Conservation (phyloP, 768 basidiomycete species). For the Dioszegia crocea region DNA sequence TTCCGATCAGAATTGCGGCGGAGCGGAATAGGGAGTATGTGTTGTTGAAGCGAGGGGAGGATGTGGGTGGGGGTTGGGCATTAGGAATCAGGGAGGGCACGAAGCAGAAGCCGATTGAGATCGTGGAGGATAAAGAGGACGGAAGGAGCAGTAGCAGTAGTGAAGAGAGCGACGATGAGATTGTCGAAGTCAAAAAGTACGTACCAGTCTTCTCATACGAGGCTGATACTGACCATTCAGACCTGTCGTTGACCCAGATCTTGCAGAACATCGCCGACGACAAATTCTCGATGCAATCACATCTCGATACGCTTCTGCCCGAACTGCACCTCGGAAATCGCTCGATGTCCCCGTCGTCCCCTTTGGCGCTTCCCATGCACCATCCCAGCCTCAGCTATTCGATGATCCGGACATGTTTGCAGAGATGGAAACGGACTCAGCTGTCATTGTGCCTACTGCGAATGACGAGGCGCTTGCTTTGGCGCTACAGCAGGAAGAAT, state of each 20-base stretch:
- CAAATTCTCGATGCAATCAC: slow-evolving; percentile 47
- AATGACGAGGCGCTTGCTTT: slow-evolving; percentile 41
- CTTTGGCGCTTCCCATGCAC: slow-evolving; percentile 24
- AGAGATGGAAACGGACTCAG: slow-evolving; percentile 11
- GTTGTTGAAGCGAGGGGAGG: slow-evolving; percentile 85
- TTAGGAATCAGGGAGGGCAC: slow-evolving; percentile 87
- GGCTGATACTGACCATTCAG: neutral
- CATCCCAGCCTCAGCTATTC: slow-evolving; percentile 3
- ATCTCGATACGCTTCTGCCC: slow-evolving; percentile 26
- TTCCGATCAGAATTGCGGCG: slow-evolving; percentile 89
- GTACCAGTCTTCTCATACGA: neutral
- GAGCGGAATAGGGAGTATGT: slow-evolving; percentile 92
- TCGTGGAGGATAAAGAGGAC: slow-evolving; percentile 62
- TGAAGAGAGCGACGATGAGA: slow-evolving; percentile 31
- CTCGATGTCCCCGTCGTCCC: slow-evolving; percentile 34
- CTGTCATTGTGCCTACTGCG: slow-evolving; percentile 27
- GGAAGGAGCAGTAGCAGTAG: slow-evolving; percentile 36
- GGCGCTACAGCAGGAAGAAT: slow-evolving; percentile 52
- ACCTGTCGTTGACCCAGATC: slow-evolving; percentile 30
- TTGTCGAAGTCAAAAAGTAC: slow-evolving; percentile 8
- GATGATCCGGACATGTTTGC: slow-evolving; percentile 6
- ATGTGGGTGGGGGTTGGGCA: slow-evolving; percentile 80
- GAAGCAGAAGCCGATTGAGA: slow-evolving; percentile 73
- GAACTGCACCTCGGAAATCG: slow-evolving; percentile 24
- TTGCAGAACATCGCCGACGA: slow-evolving; percentile 36